Evolutionary conservation across 2,329 filamentous ascomycete genomes (phyloP).

Genomic region (Hirsutella minnesotensis): DNA sequence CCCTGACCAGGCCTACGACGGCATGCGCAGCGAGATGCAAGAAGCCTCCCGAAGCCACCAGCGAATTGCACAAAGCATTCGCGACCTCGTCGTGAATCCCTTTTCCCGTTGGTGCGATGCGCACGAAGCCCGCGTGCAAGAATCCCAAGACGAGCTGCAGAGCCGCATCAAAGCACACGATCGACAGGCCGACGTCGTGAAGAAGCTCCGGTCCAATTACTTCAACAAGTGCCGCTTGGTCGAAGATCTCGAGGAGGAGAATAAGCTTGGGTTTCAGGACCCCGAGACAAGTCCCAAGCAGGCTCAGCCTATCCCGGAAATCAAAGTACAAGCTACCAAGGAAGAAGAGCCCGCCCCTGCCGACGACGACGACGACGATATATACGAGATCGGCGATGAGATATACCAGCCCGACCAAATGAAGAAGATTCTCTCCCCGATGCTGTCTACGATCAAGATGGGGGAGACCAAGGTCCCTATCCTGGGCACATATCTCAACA

Average conservation of each 20-base stretch:
- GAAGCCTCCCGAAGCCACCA: slow-evolving; percentile 81
- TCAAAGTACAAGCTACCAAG: slow-evolving; percentile 68
- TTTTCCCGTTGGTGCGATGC: slow-evolving; percentile 95
- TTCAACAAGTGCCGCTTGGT: slow-evolving; percentile 98
- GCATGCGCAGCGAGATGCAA: slow-evolving; percentile 83
- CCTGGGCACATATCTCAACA: slow-evolving; percentile 87
- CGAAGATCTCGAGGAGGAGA: slow-evolving; percentile 95
- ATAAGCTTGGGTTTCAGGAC: slow-evolving; percentile 93
- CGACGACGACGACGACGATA: slow-evolving; percentile 53
- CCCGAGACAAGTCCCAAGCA: slow-evolving; percentile 57
- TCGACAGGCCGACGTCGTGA: slow-evolving; percentile 77
- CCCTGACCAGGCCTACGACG: slow-evolving; percentile 71
- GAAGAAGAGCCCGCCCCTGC: slow-evolving; percentile 32
- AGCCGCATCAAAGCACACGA: slow-evolving; percentile 84
- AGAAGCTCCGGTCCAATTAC: slow-evolving; percentile 90
- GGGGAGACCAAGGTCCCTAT: slow-evolving; percentile 93
- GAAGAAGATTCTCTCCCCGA: slow-evolving; percentile 79
- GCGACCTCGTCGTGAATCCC: slow-evolving; percentile 86
- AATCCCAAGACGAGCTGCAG: slow-evolving; percentile 91
- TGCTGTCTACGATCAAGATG: slow-evolving; percentile 76
- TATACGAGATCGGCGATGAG: slow-evolving; percentile 83
- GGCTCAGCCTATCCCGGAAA: slow-evolving; percentile 57
- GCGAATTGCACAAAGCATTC: slow-evolving; percentile 93
- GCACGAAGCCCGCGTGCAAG: slow-evolving; percentile 81
- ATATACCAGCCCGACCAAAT: slow-evolving; percentile 75